Evolutionary conservation across 768 basidiomycete genomes (phyloP).

Genomic region (Artomyces pyxidatus): DNA sequence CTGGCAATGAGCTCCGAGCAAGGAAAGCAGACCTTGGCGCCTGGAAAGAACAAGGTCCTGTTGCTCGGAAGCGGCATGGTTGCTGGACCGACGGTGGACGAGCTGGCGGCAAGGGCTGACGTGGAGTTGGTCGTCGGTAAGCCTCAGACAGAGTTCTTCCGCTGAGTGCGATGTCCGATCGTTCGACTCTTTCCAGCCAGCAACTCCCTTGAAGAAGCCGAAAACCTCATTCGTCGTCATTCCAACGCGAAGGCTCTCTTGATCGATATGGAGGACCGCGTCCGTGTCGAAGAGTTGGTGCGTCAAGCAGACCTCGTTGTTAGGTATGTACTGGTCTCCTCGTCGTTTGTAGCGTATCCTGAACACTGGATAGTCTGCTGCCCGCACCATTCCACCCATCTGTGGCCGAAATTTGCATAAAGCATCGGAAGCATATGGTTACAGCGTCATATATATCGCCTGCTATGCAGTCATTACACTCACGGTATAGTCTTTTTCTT

Average conservation of each 20-base stretch:
- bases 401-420: constrained; percentile 69
- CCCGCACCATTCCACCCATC: constrained; percentile 67
- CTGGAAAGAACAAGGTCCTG: constrained; percentile 56
- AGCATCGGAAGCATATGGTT: constrained; percentile 64
- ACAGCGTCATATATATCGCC: constrained; percentile 88
- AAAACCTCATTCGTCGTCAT: constrained; percentile 36
- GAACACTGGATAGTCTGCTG: constrained; percentile 48
- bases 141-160: constrained; percentile 22
- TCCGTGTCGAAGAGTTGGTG: constrained; percentile 44
- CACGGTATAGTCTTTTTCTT: constrained; percentile 35
- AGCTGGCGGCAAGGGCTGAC: constrained; percentile 54
- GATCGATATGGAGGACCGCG: constrained; percentile 49
- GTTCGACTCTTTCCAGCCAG: constrained; percentile 43
- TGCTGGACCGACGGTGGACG: constrained; percentile 78
- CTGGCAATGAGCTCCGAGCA: neutral
- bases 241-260: constrained; percentile 46
- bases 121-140: constrained; percentile 71
- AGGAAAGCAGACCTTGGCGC: neutral
- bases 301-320: constrained; percentile 69
- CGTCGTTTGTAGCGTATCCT: neutral
- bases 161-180: neutral
- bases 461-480: constrained; percentile 60
- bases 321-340: constrained; percentile 43
- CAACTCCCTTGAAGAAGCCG: constrained; percentile 55
- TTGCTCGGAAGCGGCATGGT: constrained; percentile 96